These are phyloP conservation scores for Fraxinus greggii DNA, from an alignment of 305 asterid species.

Conservation along the genomic window DNA sequence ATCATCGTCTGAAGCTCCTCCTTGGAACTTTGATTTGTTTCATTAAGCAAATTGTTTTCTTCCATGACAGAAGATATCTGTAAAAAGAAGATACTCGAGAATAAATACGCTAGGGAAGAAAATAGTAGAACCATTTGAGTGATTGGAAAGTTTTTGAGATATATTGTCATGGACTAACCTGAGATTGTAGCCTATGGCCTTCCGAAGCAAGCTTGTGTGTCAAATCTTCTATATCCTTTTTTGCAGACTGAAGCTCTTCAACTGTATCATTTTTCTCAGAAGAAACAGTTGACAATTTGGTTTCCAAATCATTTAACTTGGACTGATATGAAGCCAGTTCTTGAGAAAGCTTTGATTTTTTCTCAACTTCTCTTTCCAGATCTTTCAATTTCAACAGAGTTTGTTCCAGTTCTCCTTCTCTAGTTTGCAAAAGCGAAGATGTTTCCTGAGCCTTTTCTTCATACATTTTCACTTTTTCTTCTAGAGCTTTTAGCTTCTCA, in stretches of 20 bases:
- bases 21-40: constrained; percentile 56
- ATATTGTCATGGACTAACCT: constrained; percentile 42
- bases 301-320: constrained; percentile 48
- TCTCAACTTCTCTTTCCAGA: constrained; percentile 50
- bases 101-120: neutral
- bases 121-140: constrained; percentile 11
- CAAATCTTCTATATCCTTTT: constrained; percentile 51
- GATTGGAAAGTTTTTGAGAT: neutral
- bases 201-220: constrained; percentile 55
- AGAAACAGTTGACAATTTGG: constrained; percentile 40
- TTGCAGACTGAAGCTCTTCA: constrained; percentile 49
- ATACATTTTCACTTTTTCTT: constrained; percentile 48
- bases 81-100: constrained; percentile 11
- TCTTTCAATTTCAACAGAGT: constrained; percentile 40
- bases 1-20: constrained; percentile 67
- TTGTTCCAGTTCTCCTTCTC: constrained; percentile 51
- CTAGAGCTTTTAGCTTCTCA: constrained; percentile 56
- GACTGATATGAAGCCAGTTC: constrained; percentile 54
- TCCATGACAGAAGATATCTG: constrained; percentile 72
- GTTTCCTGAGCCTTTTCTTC: constrained; percentile 58
- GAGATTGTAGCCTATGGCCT: constrained; percentile 63
- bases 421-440: constrained; percentile 39
- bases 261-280: constrained; percentile 56
- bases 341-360: constrained; percentile 54
- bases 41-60: constrained; percentile 58